phyloP scores from a whole-genome alignment of 2,329 filamentous ascomycete genomes.

The Furcasterigmium sp. region DNA sequence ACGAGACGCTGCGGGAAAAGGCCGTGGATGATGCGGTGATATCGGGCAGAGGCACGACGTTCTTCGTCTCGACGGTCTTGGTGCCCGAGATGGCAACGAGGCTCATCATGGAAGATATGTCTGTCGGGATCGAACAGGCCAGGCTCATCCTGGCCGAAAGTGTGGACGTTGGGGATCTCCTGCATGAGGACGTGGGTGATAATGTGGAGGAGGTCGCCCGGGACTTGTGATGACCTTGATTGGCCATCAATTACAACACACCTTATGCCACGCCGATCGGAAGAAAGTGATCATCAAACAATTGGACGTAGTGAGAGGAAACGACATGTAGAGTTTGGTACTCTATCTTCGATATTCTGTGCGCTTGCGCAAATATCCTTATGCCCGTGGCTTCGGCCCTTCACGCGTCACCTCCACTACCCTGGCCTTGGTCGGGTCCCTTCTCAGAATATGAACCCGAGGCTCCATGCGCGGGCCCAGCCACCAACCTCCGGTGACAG shows the following conservation, averaged over 20 bases:
- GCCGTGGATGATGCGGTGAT: conserved; percentile 62
- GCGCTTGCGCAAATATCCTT: too few relatives aligned
- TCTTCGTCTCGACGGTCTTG: conserved; percentile 69
- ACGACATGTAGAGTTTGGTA: too few relatives aligned
- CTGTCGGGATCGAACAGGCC: conserved; percentile 34
- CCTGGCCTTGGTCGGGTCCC: conserved; percentile 6
- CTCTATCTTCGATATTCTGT: too few relatives aligned
- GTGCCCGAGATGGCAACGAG: conserved; percentile 63
- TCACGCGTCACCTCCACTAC: too few relatives aligned
- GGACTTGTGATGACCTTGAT: too few relatives aligned
- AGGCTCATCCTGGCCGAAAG: conserved; percentile 60
- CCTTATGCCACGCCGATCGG: too few relatives aligned
- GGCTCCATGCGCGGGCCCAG: conserved; percentile 57
- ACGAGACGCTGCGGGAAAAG: conserved; percentile 52
- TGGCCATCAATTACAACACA: too few relatives aligned
- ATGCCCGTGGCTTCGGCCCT: too few relatives aligned
- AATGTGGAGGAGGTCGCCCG: conserved; percentile 8
- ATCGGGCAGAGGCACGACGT: conserved; percentile 58
- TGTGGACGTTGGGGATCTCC: conserved; percentile 58
- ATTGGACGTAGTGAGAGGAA: too few relatives aligned
- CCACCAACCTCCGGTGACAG: conserved; percentile 57
- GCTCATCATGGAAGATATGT: conserved; percentile 54
- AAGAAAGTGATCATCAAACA: too few relatives aligned
- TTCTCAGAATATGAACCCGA: conserved; percentile 44
- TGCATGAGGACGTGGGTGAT: conserved; percentile 57